phyloP scores from a whole-genome alignment of 2,329 filamentous ascomycete genomes.

The Sclerotiophoma versabilis region DNA sequence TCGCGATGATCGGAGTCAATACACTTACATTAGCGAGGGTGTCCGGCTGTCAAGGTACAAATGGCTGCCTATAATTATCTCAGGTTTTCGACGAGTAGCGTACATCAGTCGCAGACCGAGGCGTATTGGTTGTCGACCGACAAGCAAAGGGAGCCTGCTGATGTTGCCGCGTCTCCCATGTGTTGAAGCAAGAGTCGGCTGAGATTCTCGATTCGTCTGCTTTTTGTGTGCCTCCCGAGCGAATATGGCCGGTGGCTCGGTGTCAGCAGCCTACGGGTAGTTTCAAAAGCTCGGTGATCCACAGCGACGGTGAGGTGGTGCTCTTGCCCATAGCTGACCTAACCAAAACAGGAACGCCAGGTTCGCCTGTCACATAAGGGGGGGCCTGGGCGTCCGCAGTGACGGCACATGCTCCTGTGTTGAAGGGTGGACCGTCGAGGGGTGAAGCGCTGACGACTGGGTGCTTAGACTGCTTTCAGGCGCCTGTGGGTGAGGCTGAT shows the following conservation, averaged over 20 bases:
- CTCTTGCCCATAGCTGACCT: slow-evolving; percentile 37
- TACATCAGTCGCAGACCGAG: background rate
- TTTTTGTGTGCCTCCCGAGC: slow-evolving; percentile 20
- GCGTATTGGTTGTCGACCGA: background rate
- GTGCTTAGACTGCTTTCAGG: slow-evolving; percentile 22
- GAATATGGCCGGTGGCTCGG: slow-evolving; percentile 26
- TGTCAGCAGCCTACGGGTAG: slow-evolving; percentile 36
- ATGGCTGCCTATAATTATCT: background rate
- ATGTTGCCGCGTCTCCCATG: slow-evolving; percentile 11
- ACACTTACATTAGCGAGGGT: slow-evolving; percentile 2
- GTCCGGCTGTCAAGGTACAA: background rate
- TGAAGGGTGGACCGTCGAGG: slow-evolving; percentile 23
- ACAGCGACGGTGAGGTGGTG: slow-evolving; percentile 27
- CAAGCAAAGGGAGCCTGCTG: background rate
- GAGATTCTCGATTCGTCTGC: slow-evolving; percentile 22
- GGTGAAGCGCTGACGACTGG: slow-evolving; percentile 23
- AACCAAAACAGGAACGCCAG: slow-evolving; percentile 24
- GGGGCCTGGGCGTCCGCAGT: slow-evolving; percentile 30
- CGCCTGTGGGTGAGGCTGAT: slow-evolving; percentile 34
- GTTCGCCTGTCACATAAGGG: slow-evolving; percentile 21
- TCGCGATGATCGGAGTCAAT: slow-evolving; percentile 22
- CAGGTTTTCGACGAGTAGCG: background rate
- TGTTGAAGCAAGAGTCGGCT: slow-evolving; percentile 23
- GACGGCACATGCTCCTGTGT: slow-evolving; percentile 38
- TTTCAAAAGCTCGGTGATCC: slow-evolving; percentile 41